Conservation (phyloP, 768 basidiomycete genomes). For the Collybia sp. region DNA sequence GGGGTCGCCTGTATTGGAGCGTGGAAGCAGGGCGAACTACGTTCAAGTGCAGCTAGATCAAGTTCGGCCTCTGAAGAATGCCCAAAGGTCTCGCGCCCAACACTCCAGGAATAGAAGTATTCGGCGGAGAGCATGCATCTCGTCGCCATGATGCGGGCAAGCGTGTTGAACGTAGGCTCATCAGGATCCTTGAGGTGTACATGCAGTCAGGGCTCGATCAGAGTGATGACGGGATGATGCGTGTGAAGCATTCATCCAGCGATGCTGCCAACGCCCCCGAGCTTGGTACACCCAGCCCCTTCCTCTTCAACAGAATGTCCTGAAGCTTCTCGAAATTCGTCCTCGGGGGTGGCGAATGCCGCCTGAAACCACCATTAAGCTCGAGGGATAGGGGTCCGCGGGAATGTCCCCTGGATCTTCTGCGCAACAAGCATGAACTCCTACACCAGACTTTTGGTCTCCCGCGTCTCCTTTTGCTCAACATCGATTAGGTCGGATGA, state of each 20-base stretch:
- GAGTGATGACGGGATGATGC: slow-evolving; percentile 16
- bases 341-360: slow-evolving; percentile 87
- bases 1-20: too few relatives aligned
- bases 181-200: slow-evolving; percentile 66
- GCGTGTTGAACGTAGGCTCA: slow-evolving; percentile 91
- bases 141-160: slow-evolving; percentile 98
- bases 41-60: too few relatives aligned
- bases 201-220: too few relatives aligned
- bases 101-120: slow-evolving; percentile 96
- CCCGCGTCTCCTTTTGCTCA: slow-evolving; percentile 86
- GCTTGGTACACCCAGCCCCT: slow-evolving; percentile 85
- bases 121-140: slow-evolving; percentile 98
- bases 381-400: slow-evolving; percentile 83
- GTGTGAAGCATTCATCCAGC: slow-evolving; percentile 80
- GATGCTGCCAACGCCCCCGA: slow-evolving; percentile 88
- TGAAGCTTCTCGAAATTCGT: slow-evolving; percentile 95
- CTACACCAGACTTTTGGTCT: slow-evolving; percentile 96
- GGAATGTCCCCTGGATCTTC: slow-evolving; percentile 92
- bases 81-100: slow-evolving; percentile 86
- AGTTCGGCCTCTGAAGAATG: too few relatives aligned
- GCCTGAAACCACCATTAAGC: slow-evolving; percentile 34
- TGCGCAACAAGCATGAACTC: slow-evolving; percentile 98
- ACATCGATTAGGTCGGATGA: slow-evolving; percentile 96
- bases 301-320: slow-evolving; percentile 85
- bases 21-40: too few relatives aligned